Evolutionary conservation across 2,329 filamentous ascomycete species (phyloP), one percentile per base, ranked within the genome.

Genomic region (Colletotrichum zoysiae): DNA sequence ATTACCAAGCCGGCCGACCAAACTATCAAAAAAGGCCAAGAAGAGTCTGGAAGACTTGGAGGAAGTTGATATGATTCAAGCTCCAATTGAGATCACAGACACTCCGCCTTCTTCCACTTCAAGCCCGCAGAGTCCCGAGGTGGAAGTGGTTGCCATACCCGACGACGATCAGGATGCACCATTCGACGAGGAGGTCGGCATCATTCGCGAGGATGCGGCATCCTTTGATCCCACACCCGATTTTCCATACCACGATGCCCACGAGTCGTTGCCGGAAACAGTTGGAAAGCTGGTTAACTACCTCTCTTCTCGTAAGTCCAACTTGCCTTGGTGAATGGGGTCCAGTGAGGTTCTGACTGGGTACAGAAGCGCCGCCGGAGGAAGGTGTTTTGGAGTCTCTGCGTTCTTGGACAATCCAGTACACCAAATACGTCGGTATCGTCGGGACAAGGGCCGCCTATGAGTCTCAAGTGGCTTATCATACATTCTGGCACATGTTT

Each of bases 401-500:
- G 18, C 79, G 83, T 23, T 78, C 79, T 7, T 91, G 88, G 88
- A 82, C 90, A 33, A 81, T 84, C 9, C 79, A 77, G 20, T 89
- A 86, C 76, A 74, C 90, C 30, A 74, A 73, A 30, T 86, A 82
- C 74, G 81, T 82, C 46, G 77, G 76, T 44, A 75, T 76, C 26
- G 79, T 80, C 23, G 76, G 82, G 4, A 76, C 79, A 33, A 77
- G 80, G 14, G 75, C 76, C 3, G 81, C 84, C 7, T 77, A 83
- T n/a, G 80, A 85, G 35, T 84, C 84, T 2, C 86, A 83, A 67
- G 78, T 78, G 20, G 80, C 81, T 42, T 80, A 89, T 69, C 81
- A 77, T 44, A 76, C 80, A 4, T 86, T 91, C 74, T 91, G 89
- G 89, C 74, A 78, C 42, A 73, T 78, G 3, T 81, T 91, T 35